A percentile compares a stretch with the other conserved stretches of the same genome.
Conservation (phyloP, 495 filamentous ascomycete genomes). For the Pseudomonodictys pantanalensis region DNA sequence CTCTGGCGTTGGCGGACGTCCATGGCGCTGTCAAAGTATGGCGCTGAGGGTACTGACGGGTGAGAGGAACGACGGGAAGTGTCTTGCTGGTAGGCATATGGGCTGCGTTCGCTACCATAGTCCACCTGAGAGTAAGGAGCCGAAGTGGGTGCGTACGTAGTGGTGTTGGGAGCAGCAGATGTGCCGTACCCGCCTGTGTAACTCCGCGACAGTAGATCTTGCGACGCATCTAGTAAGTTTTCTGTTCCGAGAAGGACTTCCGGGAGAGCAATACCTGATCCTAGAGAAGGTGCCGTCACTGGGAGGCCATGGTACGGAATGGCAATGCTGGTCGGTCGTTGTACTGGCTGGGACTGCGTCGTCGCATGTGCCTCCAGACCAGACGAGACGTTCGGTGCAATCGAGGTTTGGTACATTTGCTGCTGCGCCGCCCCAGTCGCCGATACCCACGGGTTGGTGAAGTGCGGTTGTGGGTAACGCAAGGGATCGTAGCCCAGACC, state of each 20-base stretch:
- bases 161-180: conserved; percentile 56
- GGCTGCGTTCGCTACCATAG: conserved; percentile 56
- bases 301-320: conserved; percentile 72
- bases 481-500: conserved; percentile 75
- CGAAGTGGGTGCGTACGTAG: conserved; percentile 66
- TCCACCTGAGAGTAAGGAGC: conserved; percentile 63
- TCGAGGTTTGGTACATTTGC: conserved; percentile 56
- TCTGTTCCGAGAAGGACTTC: conserved; percentile 60
- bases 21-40: conserved; percentile 47
- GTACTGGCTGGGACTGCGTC: conserved; percentile 53
- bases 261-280: conserved; percentile 68
- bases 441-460: conserved; percentile 87
- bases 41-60: conserved; percentile 70
- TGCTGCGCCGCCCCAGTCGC: conserved; percentile 56
- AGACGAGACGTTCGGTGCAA: conserved; percentile 51
- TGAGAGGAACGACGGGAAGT: conserved; percentile 78
- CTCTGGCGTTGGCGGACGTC: conserved; percentile 50
- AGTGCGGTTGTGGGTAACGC: conserved; percentile 73
- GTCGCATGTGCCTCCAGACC: conserved; percentile 36
- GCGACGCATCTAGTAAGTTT: conserved; percentile 69
- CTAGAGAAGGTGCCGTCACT: conserved; percentile 66
- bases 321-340: conserved; percentile 61
- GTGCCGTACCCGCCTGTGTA: conserved; percentile 36
- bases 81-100: conserved; percentile 58
- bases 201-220: conserved; percentile 60